A percentile compares a stretch with the other conserved stretches of the same genome.
phyloP scores from a whole-genome alignment of 2,329 filamentous ascomycete species.

The Alternaria triticina region DNA sequence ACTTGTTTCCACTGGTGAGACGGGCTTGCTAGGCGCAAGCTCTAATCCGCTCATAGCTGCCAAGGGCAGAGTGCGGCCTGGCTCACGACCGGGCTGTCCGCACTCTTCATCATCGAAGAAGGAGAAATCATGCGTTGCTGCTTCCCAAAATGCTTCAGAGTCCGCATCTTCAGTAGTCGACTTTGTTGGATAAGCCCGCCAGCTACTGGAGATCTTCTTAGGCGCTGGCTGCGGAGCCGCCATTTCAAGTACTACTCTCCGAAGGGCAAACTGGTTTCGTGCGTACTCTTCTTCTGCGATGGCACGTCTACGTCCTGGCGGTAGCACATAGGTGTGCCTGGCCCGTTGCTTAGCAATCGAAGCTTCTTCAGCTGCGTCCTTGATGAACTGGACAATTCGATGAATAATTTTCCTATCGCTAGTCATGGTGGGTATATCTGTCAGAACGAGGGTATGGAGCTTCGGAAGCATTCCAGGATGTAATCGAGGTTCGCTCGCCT shows the following conservation, averaged over 20 bases:
- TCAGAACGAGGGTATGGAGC: constrained; percentile 62
- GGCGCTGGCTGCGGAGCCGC: constrained; percentile 28
- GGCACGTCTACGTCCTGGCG: constrained; percentile 61
- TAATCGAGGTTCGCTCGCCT: constrained; percentile 46
- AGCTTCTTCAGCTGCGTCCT: constrained; percentile 62
- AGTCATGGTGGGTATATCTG: constrained; percentile 60
- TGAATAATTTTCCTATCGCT: constrained; percentile 46
- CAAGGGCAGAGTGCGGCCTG: constrained; percentile 54
- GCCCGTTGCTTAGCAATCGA: constrained; percentile 61
- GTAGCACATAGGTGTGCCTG: constrained; percentile 62
- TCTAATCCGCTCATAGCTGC: constrained; percentile 55
- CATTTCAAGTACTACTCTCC: constrained; percentile 62
- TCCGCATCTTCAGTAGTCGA: constrained; percentile 66
- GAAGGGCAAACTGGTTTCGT: constrained; percentile 61
- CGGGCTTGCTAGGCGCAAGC: constrained; percentile 26
- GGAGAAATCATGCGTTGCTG: constrained; percentile 65
- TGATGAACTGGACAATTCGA: constrained; percentile 61
- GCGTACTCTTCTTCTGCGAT: constrained; percentile 58
- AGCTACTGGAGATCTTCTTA: constrained; percentile 52
- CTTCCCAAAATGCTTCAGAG: constrained; percentile 65
- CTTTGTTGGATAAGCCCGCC: constrained; percentile 54
- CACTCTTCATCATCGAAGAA: constrained; percentile 67
- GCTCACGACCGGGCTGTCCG: constrained; percentile 55
- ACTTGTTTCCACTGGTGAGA: constrained; percentile 9
- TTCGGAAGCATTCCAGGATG: constrained; percentile 64